Base-by-base conservation (phyloP, 352 stramenopile species). In the Saprolegnia parasitica region DNA sequence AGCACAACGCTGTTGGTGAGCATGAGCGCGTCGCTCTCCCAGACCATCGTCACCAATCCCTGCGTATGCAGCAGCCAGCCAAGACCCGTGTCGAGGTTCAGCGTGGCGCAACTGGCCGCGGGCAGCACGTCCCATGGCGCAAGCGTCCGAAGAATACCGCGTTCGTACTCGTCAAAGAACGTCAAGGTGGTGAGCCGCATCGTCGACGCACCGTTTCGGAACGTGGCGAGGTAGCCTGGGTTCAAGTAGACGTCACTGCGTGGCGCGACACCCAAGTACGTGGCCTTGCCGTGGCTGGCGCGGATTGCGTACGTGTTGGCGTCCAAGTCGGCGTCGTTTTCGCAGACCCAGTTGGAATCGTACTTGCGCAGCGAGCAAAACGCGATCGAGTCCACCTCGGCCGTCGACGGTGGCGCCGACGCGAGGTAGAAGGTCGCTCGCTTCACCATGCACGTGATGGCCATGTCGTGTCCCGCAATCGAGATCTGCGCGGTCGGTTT, bases 1-100 rank as follows among this genome's bases (percentile, higher is more conserved):
- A 74, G 40, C 39, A 74, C 71, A 18, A 74, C 50, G 35, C 58
- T 52, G 68, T 71, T 73, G 65, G 71, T 72, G 16, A 72, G 24
- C 54, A 74, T 62, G 37, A 74, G 54, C 23, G 52, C 52, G 18
- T 18, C n/a, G 32, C 45, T 11, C 18, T 13, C 60, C 71, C 71
- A 74, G 8, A 58, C 72, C 65, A 73, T 71, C 9, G 50, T 63
- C 50, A 71, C 68, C 3, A 71, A 20, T n/a, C 64, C 65, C 37
- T 74, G 71, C 4, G 49, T 56, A n/a, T 74, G 71, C 63, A 66
- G 72, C 1, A 66, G 65, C 71, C 67, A 71, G 3, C 71, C 71
- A 10, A 37, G 21, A 39, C 68, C 54, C 18, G 71, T 74, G 10
- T 21, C 40, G 21, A 40, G 5, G 39, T 72, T 56, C 55, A 72